These are phyloP conservation scores for Wickerhamiella cacticola DNA, from an alignment of 805 yeast genomes.

Conservation along the genomic window DNA sequence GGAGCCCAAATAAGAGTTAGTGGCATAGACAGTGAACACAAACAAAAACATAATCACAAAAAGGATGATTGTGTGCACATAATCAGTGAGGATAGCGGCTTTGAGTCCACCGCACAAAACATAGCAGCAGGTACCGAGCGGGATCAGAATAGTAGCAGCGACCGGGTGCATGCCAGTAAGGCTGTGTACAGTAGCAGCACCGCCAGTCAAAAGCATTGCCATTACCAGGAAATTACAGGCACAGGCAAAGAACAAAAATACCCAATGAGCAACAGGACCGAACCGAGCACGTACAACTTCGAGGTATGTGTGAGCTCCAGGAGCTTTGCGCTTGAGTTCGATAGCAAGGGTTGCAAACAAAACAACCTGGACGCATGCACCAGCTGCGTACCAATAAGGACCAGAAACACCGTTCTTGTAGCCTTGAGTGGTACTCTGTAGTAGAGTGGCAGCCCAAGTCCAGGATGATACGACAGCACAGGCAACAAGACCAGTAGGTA, in stretches of 20 bases:
- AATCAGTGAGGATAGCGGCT: conserved; percentile 72
- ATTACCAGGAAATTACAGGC: conserved; percentile 85
- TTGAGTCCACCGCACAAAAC: conserved; percentile 73
- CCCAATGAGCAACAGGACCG: conserved; percentile 59
- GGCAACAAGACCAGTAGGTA: conserved; percentile 71
- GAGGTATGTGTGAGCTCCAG: conserved; percentile 81
- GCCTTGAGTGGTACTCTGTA: conserved; percentile 66
- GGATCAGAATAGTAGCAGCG: conserved; percentile 73
- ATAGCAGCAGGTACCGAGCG: conserved; percentile 65
- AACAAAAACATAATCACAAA: conserved; percentile 68
- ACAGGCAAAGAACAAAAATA: conserved; percentile 57
- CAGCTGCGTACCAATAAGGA: conserved; percentile 76
- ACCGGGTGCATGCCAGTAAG: conserved; percentile 74
- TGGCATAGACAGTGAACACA: conserved; percentile 67
- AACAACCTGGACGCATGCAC: conserved; percentile 81
- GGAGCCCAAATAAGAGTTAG: conserved; percentile 60
- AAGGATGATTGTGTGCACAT: conserved; percentile 68
- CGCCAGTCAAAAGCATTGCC: conserved; percentile 85
- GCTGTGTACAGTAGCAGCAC: conserved; percentile 68
- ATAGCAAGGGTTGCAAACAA: conserved; percentile 79
- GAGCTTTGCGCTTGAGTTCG: conserved; percentile 79
- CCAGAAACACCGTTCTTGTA: conserved; percentile 70
- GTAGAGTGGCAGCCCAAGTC: conserved; percentile 84
- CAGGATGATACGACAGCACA: conserved; percentile 89
- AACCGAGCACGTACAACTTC: conserved; percentile 75